phyloP scores from a whole-genome alignment of 1,139 yeast genomes.

The Blastobotrys serpentis region DNA sequence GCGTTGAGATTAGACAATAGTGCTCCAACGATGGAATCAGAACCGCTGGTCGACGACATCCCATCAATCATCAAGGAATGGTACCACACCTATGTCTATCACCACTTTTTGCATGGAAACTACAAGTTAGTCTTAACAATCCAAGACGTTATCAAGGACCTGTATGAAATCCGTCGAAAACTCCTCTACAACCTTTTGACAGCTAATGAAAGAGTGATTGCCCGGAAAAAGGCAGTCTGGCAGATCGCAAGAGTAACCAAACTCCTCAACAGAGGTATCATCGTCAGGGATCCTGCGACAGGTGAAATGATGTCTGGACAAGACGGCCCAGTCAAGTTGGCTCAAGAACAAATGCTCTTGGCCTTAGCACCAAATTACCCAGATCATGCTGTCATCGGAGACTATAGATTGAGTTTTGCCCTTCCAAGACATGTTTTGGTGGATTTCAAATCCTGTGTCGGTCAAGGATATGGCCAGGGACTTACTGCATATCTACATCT shows the following conservation, averaged over 20 bases:
- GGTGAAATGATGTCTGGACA: slow-evolving; percentile 58
- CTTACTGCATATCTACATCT: slow-evolving; percentile 72
- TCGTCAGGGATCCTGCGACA: slow-evolving; percentile 68
- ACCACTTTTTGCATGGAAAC: slow-evolving; percentile 36
- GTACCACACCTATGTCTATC: slow-evolving; percentile 36
- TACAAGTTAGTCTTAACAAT: slow-evolving; percentile 40
- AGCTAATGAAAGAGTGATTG: slow-evolving; percentile 51
- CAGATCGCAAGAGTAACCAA: slow-evolving; percentile 67
- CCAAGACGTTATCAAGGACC: slow-evolving; percentile 42
- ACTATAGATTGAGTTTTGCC: slow-evolving; percentile 34
- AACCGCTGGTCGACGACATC: slow-evolving; percentile 39
- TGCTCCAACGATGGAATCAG: slow-evolving; percentile 28
- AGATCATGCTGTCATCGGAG: slow-evolving; percentile 38
- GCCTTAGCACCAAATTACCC: slow-evolving; percentile 78
- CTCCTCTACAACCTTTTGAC: slow-evolving; percentile 60
- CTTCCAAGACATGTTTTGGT: slow-evolving; percentile 76
- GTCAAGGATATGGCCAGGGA: slow-evolving; percentile 55
- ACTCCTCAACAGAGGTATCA: slow-evolving; percentile 61
- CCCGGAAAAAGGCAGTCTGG: slow-evolving; percentile 60
- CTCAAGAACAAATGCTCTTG: slow-evolving; percentile 66
- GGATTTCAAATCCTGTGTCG: slow-evolving; percentile 71
- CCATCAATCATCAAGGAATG: slow-evolving; percentile 37
- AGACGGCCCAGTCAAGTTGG: slow-evolving; percentile 56
- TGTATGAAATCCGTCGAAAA: slow-evolving; percentile 64
- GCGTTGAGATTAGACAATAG: slow-evolving; percentile 33